Conservation (phyloP, 345 rosid genomes). For the Pseudoturritis turrita region DNA sequence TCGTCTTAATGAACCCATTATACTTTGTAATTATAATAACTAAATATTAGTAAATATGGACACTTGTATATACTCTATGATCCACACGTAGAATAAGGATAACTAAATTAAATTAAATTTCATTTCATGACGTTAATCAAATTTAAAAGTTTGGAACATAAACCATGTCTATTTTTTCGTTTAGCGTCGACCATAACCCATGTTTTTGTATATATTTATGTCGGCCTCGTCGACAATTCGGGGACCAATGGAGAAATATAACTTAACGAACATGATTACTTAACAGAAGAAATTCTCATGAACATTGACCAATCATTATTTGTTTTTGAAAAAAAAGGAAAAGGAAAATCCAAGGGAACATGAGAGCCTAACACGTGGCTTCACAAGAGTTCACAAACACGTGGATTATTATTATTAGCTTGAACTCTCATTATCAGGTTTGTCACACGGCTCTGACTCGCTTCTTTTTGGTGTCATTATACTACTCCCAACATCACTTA, state of each 20-base stretch:
- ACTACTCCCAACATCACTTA: constrained; percentile 3
- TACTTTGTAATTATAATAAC: not conserved
- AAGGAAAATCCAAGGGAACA: not conserved
- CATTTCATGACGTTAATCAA: not conserved
- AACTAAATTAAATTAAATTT: not conserved
- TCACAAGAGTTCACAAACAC: not conserved
- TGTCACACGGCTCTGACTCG: constrained; percentile 18
- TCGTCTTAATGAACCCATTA: not conserved
- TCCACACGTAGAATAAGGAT: constrained; percentile 19
- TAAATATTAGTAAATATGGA: not conserved
- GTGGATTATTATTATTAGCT: not conserved
- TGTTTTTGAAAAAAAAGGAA: not conserved
- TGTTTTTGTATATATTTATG: not conserved
- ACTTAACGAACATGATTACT: constrained; percentile 21
- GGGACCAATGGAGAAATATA: constrained; percentile 18
- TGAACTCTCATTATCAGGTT: not conserved
- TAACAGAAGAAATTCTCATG: not conserved
- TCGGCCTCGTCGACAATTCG: constrained; percentile 12
- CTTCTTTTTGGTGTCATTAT: not conserved
- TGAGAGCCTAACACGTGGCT: constrained; percentile 6
- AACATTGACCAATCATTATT: constrained; percentile 13
- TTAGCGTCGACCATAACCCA: not conserved
- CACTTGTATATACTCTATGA: not conserved
- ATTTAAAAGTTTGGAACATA: not conserved
- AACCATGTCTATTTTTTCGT: not conserved